Base-by-base conservation (phyloP, 1,284 basidiomycete species). In the Cutaneotrichosporon sp. region DNA sequence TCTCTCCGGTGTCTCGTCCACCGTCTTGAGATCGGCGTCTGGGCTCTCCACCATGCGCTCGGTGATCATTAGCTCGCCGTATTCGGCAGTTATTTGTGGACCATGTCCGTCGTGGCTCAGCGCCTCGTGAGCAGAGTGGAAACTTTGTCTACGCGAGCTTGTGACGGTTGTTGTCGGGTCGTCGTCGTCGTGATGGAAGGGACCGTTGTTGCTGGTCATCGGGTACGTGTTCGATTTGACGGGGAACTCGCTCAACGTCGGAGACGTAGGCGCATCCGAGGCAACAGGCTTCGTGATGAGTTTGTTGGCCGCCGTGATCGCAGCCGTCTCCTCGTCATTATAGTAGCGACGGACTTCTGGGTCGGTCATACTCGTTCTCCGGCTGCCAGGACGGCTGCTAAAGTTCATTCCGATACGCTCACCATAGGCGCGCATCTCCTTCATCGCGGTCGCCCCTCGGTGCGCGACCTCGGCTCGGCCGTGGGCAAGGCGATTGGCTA, bases 391-490 rank as follows among this genome's bases (percentile, higher is more conserved):
- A 31, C 58, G 38, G 36, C 34, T 31, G 32, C 64, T 18, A 18
- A 18, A 46, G 42, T 46, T 46, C 42, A 46, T 46, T n/a, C 42
- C 42, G 47, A 67, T 65, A 8, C 70, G 68, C 21, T 75, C 76
- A 50, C 70, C 71, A 38, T 76, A 72, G 42, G 73, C 75, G 56
- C 76, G 65, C 42, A 76, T 61, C 61, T 78, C 73, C 64, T 72
- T 72, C 73, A 77, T 77, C 5, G 76, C 76, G 26, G 65, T 70
- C 52, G 76, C 74, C 6, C 72, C 72, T 18, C 73, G 69, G 30
- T 65, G 65, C 40, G 78, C 75, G 9, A 81, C 64, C 56, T 75
- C 73, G 52, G 76, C 77, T 36, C 72, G 70, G 64, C 73, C 74
- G 21, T 77, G 72, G 49, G 76, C 75, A 10, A 73, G 73, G 18